Conservation (phyloP, 805 yeast species). For the Suhomyces kilbournensis region DNA sequence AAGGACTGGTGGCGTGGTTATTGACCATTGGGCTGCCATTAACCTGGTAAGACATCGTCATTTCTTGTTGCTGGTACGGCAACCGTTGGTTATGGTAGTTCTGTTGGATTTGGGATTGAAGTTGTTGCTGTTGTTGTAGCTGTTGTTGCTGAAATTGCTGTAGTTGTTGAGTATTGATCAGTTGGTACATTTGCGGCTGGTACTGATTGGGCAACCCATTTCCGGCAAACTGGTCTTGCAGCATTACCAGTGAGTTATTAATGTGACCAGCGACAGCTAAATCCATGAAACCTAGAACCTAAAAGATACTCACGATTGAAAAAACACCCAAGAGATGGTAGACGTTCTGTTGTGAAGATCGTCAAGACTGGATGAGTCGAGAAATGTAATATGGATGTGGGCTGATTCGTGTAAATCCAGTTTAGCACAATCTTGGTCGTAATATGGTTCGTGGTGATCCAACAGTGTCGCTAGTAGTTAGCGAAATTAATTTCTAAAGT, state of each 20-base stretch:
- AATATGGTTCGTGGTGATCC: background rate
- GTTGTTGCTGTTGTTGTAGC: background rate
- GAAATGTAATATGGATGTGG: background rate
- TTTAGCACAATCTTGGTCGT: background rate
- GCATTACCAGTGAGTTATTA: background rate
- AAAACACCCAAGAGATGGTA: background rate
- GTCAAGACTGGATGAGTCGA: background rate
- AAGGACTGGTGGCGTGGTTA: background rate
- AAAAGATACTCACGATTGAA: too few species aligned
- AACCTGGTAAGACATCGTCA: background rate
- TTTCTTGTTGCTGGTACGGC: background rate
- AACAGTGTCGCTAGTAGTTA: background rate
- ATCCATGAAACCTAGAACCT: background rate
- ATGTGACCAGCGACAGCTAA: background rate
- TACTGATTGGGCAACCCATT: background rate
- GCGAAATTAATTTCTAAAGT: background rate
- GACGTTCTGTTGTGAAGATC: background rate
- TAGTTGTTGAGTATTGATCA: background rate
- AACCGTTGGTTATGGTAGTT: background rate
- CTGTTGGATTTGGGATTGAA: background rate
- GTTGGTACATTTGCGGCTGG: background rate
- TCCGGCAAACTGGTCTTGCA: background rate
- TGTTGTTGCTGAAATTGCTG: background rate
- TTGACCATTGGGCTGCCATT: background rate
- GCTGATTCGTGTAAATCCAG: background rate